phyloP scores from a whole-genome alignment of 177 flowering plant species.

The Telopea speciosissima region DNA sequence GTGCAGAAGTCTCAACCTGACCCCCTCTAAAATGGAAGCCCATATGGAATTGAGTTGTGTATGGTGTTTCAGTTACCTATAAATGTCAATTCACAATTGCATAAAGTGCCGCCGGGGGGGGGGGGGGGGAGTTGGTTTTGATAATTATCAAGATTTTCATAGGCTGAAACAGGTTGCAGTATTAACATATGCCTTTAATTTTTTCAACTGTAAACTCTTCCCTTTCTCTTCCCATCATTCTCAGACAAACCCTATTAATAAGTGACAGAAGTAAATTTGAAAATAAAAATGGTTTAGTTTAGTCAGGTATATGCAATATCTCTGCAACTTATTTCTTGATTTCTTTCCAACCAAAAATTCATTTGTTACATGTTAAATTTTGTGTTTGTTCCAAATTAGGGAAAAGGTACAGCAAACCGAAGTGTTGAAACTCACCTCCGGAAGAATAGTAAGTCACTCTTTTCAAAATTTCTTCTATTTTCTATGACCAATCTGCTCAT shows the following conservation, averaged over 20 bases:
- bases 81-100: too few relatives aligned
- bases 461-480: background rate
- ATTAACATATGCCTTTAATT: background rate
- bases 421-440: constrained; percentile 7
- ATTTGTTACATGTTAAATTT: background rate
- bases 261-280: background rate
- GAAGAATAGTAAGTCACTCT: constrained; percentile 23
- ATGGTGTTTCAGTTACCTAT: too few relatives aligned
- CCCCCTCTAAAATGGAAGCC: too few relatives aligned
- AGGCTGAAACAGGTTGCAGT: background rate
- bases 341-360: background rate
- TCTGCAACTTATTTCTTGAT: background rate
- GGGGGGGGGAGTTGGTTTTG: background rate
- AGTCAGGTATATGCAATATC: background rate
- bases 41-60: too few relatives aligned
- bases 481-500: background rate
- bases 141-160: background rate
- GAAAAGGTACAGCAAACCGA: constrained; percentile 14
- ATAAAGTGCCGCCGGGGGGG: too few relatives aligned
- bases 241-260: background rate
- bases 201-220: background rate
- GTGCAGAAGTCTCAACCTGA: too few relatives aligned
- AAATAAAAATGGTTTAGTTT: background rate
- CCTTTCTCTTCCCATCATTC: background rate
- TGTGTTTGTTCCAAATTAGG: constrained; percentile 27